These are phyloP conservation scores for Hyphopichia pseudoburtonii DNA, from an alignment of 1,139 yeast species.

Conservation along the genomic window DNA sequence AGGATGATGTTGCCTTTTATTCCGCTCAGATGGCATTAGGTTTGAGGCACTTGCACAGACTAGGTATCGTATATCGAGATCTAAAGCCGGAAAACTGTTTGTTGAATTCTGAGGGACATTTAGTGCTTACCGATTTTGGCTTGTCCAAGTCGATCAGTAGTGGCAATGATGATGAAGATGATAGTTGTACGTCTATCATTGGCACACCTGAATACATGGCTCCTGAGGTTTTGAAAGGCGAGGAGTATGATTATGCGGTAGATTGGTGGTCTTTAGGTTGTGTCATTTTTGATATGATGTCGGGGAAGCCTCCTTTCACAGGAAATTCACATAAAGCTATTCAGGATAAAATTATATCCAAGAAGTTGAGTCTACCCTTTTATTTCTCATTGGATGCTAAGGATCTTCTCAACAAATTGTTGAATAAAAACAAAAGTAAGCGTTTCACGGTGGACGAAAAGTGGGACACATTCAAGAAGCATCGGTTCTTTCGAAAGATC, in stretches of 20 bases:
- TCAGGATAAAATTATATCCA: constrained; percentile 71
- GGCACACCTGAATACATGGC: constrained; percentile 71
- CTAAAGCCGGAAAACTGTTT: constrained; percentile 90
- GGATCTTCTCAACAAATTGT: constrained; percentile 65
- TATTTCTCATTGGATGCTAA: constrained; percentile 81
- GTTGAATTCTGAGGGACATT: constrained; percentile 70
- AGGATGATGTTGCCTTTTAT: constrained; percentile 35
- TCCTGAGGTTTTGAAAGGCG: constrained; percentile 35
- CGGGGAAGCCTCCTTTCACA: constrained; percentile 90
- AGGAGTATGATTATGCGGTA: constrained; percentile 29
- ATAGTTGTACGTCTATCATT: constrained; percentile 66
- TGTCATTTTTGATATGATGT: constrained; percentile 77
- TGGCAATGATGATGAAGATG: constrained; percentile 25
- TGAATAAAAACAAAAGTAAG: constrained; percentile 71
- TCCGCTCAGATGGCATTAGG: constrained; percentile 37
- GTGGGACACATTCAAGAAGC: constrained; percentile 29
- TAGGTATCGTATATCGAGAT: constrained; percentile 59
- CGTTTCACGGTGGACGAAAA: constrained; percentile 65
- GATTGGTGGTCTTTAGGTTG: constrained; percentile 44
- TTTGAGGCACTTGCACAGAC: constrained; percentile 27
- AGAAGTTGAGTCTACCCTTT: constrained; percentile 70
- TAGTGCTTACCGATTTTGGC: constrained; percentile 88
- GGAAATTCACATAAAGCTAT: constrained; percentile 81
- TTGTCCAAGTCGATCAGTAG: constrained; percentile 68
- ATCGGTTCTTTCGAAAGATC: constrained; percentile 33